phyloP scores from a whole-genome alignment of 345 rosid species.

The Acer campestre region DNA sequence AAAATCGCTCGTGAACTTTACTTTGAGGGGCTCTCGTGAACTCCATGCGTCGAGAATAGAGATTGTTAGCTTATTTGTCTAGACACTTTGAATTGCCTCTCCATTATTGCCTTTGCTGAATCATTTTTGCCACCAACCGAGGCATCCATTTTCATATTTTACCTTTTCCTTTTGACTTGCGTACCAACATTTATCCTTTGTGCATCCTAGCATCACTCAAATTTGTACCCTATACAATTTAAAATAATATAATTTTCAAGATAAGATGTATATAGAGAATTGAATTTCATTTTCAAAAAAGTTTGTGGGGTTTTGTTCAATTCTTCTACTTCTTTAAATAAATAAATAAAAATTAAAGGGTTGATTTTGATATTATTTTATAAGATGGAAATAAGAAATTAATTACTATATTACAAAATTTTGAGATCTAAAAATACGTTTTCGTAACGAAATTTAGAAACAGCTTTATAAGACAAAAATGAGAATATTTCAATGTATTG shows the following conservation, averaged over 20 bases:
- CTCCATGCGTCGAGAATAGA: conserved; percentile 12
- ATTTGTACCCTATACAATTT: no score
- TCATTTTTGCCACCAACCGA: conserved; percentile 6
- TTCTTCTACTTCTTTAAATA: no score
- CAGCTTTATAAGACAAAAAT: no score
- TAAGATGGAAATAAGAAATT: no score
- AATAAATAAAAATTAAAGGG: background rate
- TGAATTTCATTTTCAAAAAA: no score
- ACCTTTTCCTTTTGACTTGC: background rate
- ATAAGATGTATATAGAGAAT: background rate
- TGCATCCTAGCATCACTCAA: no score
- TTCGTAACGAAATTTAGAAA: no score
- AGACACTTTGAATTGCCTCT: background rate
- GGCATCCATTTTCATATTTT: background rate
- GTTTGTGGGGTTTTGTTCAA: background rate
- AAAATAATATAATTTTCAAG: background rate
- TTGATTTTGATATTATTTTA: background rate
- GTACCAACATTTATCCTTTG: background rate
- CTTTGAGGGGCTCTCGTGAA: conserved; percentile 42
- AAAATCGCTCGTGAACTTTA: conserved; percentile 52
- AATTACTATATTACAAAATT: no score
- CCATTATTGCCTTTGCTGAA: conserved; percentile 5
- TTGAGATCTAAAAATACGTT: no score
- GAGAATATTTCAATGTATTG: no score
- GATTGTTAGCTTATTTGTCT: background rate